Evolutionary conservation across 139 green algal species (phyloP), one percentile per base, ranked within the genome.

Genomic region (Zygnema cylindricum): DNA sequence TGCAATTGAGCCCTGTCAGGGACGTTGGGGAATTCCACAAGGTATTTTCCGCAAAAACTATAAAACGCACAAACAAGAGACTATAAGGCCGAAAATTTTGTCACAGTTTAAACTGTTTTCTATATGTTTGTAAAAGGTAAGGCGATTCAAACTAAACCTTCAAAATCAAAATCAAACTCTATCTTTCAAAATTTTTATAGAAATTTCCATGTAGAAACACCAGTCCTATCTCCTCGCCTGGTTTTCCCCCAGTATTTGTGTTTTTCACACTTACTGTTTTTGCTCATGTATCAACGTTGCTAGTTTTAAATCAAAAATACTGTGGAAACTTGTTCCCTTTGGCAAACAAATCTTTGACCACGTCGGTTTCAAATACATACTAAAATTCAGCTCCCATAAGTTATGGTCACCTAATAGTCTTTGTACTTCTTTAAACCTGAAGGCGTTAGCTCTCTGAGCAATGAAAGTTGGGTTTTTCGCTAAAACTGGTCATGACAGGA

Each of bases 1-100:
- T 21, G 96, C 88, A 16, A 98, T 98, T 57, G 93, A 98, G 84
- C 96, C 96, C 0, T 98, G 97, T 89, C 89, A 84, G 0, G 96
- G 96, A 2, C 73, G 94, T 38, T 98, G 96, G 96, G 98, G 84
- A 7, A 7, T 77, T 7, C 81, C 81, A 11, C 77, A 85, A 85
- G 77, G 77, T 77, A 11, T n/a, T n/a, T n/a, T n/a, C n/a, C 55
- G 55, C 76, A 82, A 0, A 41, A 82, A 35, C 1, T 3, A 41
- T 69, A 2, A 1, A 1, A 41, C 55, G 22, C 23, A n/a, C 76
- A 82, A 21, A 71, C 32, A 41, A 82, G 21, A 71, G 30, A 41
- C 55, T n/a, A 71, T 81, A 57, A 87, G 35, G 16, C 49, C 81
- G 55, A 1, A 0, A 54, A 40, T 81, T 16, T 69, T 81, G 73